phyloP scores from a whole-genome alignment of 768 basidiomycete genomes.

The Strobilomyces confusus region DNA sequence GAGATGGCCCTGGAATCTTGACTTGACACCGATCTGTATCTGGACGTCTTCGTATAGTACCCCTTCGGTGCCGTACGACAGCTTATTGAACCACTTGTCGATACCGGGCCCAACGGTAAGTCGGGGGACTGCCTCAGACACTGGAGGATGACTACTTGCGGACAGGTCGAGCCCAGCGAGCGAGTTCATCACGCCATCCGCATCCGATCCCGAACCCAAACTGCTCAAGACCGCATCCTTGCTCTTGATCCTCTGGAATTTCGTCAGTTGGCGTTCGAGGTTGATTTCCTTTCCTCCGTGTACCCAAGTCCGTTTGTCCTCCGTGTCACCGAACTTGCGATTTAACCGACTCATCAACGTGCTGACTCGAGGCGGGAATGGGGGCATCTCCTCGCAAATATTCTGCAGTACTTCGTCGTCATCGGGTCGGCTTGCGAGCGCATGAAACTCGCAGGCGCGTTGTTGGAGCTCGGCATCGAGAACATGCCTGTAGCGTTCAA shows the following conservation, averaged over 20 bases:
- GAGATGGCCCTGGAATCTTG: constrained; percentile 90
- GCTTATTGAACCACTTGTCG: constrained; percentile 86
- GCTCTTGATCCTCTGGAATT: constrained; percentile 43
- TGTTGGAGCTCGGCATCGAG: constrained; percentile 97
- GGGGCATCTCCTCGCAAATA: constrained; percentile 98
- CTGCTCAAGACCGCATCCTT: constrained; percentile 33
- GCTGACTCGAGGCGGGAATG: constrained; percentile 93
- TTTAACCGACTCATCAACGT: constrained; percentile 84
- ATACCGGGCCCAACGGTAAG: constrained; percentile 67
- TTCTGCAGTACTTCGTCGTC: constrained; percentile 92
- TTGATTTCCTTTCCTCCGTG: constrained; percentile 94
- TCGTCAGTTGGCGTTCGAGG: constrained; percentile 64
- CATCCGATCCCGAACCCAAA: constrained; percentile 35
- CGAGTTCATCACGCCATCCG: constrained; percentile 63
- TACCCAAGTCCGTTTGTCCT: constrained; percentile 93
- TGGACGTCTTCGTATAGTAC: constrained; percentile 94
- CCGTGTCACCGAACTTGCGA: constrained; percentile 87
- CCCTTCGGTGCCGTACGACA: constrained; percentile 77
- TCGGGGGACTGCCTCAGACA: constrained; percentile 38
- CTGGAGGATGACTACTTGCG: constrained; percentile 20
- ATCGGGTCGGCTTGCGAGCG: constrained; percentile 77
- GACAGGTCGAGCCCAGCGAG: constrained; percentile 81
- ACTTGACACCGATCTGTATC: constrained; percentile 94
- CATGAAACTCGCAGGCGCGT: constrained; percentile 96
- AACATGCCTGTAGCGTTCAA: constrained; percentile 96